These are phyloP conservation scores for Quercus bicolor DNA, from an alignment of 306 rosid genomes.

Conservation along the genomic window DNA sequence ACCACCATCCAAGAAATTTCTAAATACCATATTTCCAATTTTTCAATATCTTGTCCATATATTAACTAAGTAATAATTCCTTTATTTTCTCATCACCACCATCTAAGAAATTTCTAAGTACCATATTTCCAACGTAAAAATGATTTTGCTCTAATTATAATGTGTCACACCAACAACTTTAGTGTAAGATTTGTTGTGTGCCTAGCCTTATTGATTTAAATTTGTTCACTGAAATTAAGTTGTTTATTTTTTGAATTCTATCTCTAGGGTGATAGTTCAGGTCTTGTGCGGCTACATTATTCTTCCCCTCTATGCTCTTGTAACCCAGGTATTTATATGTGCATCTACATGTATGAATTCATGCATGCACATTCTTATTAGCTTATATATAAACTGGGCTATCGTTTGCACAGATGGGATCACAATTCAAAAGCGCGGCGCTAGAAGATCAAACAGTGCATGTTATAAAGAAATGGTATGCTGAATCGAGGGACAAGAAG, in stretches of 20 bases:
- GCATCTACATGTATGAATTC: background rate
- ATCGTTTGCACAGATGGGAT: conserved; percentile 44
- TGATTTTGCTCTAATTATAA: background rate
- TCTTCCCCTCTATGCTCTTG: conserved; percentile 68
- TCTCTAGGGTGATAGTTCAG: conserved; percentile 49
- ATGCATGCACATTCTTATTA: background rate
- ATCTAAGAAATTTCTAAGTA: no score
- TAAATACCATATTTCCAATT: no score
- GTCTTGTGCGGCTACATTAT: conserved; percentile 59
- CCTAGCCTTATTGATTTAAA: background rate
- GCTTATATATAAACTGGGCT: background rate
- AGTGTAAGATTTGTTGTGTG: no score
- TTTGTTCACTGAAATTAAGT: background rate
- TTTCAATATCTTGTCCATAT: no score
- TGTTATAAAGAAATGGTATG: conserved; percentile 46
- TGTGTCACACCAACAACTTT: background rate
- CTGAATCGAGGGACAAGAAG: conserved; percentile 42
- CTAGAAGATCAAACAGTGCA: conserved; percentile 41
- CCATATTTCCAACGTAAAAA: no score
- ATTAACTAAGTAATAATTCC: no score
- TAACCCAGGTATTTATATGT: conserved; percentile 42
- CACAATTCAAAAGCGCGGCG: conserved; percentile 41
- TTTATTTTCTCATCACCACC: no score
- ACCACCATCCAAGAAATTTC: no score
- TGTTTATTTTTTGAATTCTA: background rate